Evolutionary conservation across 2,329 filamentous ascomycete species (phyloP), one percentile per base, ranked within the genome.

Genomic region (Huntiella bhutanensis): DNA sequence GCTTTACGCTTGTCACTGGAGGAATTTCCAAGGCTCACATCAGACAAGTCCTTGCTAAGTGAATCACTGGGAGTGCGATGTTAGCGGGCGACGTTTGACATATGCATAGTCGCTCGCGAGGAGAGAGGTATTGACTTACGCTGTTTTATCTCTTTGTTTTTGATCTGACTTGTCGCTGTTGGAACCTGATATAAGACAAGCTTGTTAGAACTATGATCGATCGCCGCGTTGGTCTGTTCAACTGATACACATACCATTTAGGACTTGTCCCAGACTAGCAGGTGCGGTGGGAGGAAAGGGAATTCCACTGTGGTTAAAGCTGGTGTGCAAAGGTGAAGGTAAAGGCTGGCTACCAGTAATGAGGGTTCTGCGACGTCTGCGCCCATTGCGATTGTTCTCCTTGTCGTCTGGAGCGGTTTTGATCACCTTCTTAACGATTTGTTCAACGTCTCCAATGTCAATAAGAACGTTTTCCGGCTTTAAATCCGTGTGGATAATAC

Each of bases 401-500:
- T 91, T 91, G 51, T 82, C 80, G 48, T 56, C 58, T 46, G 64
- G 57, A 43, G 91, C 82, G 51, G 78, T 83, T 63, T 94, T 88
- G 47, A 98, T 88, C 52, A 92, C 88, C 51, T 83, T 86, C 64
- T 94, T 88, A 49, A 98, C 91, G 52, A 96, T 96, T 62, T 96
- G 85, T 67, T 98, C 91, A 43, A 98, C 91, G 56, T 98, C 91
- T 54, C 91, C 91, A 58, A 98, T 96, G 64, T 98, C 91, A 59
- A 98, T 96, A 53, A 98, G 70, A 32, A 98, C 91, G 58, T 98
- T 98, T 61, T 98, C 91, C 41, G 91, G 91, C 63, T 98, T 95
- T 55, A 96, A 66, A 59, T 95, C 88, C 51, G 91, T 96, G 63
- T 98, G 91, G 58, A 98, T 95, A 64, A 98, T 96, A 58, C 91